These are phyloP conservation scores for Candida coquimbonensis DNA, from an alignment of 805 yeast genomes.

Conservation along the genomic window DNA sequence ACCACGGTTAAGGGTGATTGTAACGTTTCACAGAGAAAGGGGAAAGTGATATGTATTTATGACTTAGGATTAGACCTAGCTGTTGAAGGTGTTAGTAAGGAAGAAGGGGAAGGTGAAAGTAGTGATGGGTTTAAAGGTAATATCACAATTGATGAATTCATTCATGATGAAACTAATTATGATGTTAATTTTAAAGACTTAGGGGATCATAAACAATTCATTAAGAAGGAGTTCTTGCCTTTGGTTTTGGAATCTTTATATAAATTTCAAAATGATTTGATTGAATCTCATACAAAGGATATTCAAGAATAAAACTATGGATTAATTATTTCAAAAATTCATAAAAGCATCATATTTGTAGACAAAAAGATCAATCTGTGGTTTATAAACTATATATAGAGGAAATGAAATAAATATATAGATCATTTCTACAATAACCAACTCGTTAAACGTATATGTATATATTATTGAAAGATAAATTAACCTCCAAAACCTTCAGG, in stretches of 20 bases:
- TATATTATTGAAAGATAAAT: not conserved
- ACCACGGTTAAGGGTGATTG: conserved; percentile 62
- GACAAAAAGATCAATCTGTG: too few species aligned
- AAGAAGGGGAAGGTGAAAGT: not conserved
- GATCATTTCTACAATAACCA: not conserved
- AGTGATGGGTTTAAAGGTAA: conserved; percentile 34
- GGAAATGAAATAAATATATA: not conserved
- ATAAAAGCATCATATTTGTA: not conserved
- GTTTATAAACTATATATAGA: too few species aligned
- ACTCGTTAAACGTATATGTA: too few species aligned
- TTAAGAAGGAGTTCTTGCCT: conserved; percentile 48
- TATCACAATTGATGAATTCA: conserved; percentile 55
- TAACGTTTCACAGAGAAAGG: conserved; percentile 79
- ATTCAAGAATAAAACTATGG: conserved; percentile 38
- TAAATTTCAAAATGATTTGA: conserved; percentile 57
- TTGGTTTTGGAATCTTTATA: conserved; percentile 38
- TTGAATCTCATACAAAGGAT: conserved; percentile 53
- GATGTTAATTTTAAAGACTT: conserved; percentile 46
- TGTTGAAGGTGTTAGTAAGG: conserved; percentile 31
- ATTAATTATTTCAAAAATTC: too few species aligned
- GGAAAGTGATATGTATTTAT: conserved; percentile 68
- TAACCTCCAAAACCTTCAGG: conserved; percentile 70
- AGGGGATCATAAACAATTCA: conserved; percentile 28
- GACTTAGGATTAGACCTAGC: conserved; percentile 52
- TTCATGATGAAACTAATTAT: conserved; percentile 70